These are phyloP conservation scores for Thalia dealbata DNA, from an alignment of 176 grass and related monocot species.

Conservation along the genomic window DNA sequence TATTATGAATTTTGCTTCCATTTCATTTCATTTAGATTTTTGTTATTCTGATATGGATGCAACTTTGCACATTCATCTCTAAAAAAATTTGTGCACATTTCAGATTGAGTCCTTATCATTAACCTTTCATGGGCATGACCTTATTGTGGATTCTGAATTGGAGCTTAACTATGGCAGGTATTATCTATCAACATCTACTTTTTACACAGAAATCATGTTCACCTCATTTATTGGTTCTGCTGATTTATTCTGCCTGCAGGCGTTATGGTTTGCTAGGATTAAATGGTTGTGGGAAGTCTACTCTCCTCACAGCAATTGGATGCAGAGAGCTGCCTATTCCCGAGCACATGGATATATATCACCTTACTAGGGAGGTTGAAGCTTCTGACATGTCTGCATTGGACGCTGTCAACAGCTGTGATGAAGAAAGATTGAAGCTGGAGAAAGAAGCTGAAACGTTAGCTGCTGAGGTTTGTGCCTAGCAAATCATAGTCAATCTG, in stretches of 20 bases:
- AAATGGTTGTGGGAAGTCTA: constrained; percentile 32
- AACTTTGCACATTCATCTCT: no score
- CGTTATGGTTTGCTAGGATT: constrained; percentile 25
- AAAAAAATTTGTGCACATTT: constrained; percentile 24
- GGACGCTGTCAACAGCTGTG: constrained; percentile 20
- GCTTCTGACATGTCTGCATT: constrained; percentile 18
- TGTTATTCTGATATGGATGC: neutral
- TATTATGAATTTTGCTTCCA: neutral
- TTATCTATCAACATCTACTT: neutral
- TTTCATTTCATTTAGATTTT: neutral
- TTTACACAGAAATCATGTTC: neutral
- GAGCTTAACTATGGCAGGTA: constrained; percentile 96
- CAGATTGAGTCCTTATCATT: constrained; percentile 95
- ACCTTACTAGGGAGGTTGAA: constrained; percentile 22
- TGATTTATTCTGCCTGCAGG: neutral
- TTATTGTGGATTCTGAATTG: constrained; percentile 94
- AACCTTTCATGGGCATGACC: constrained; percentile 98
- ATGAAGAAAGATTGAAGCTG: constrained; percentile 26
- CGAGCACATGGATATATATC: constrained; percentile 28
- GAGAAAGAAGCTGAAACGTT: constrained; percentile 20
- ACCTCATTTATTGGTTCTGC: neutral
- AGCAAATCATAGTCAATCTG: no score
- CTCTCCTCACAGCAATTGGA: constrained; percentile 20
- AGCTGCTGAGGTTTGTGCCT: constrained; percentile 6
- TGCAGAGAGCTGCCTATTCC: constrained; percentile 27